Evolutionary conservation across 1,284 basidiomycete species (phyloP).

Genomic region (Sanghuangporus sanghuang): DNA sequence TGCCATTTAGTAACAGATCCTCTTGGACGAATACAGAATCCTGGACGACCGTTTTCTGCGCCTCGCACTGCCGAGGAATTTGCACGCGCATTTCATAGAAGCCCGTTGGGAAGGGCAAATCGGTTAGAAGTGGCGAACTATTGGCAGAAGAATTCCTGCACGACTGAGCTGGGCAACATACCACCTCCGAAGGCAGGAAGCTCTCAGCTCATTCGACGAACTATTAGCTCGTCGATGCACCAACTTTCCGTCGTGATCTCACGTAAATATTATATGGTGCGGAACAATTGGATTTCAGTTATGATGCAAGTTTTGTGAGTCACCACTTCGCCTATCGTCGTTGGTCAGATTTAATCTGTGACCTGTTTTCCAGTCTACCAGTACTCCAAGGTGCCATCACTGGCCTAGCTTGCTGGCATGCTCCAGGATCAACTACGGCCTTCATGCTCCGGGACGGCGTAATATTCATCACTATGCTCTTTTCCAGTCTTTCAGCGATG

Average conservation of each 20-base stretch:
- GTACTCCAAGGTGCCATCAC: background rate
- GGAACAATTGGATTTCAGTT: background rate
- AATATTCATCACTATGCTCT: conserved; percentile 42
- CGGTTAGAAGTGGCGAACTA: conserved; percentile 23
- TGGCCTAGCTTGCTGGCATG: background rate
- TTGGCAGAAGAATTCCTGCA: conserved; percentile 9
- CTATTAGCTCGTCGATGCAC: conserved; percentile 40
- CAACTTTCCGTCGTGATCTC: conserved; percentile 2
- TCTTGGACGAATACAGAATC: background rate
- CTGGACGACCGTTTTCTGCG: conserved; percentile 23
- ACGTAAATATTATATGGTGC: background rate
- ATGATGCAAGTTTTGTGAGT: background rate
- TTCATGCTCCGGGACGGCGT: background rate
- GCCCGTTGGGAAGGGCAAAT: conserved; percentile 27
- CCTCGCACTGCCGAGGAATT: conserved; percentile 65
- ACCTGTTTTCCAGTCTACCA: conserved; percentile 55
- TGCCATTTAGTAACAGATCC: background rate
- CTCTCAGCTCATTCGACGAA: conserved; percentile 80
- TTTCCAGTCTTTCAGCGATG: conserved; percentile 49
- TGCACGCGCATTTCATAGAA: conserved; percentile 32
- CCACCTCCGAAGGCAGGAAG: background rate
- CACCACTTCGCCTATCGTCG: background rate
- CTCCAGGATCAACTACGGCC: background rate
- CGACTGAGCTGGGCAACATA: conserved; percentile 26
- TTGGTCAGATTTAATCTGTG: background rate